Evolutionary conservation across 176 grass and related monocot species (phyloP), one percentile per base, ranked within the genome.

Genomic region (Carex cristatella): DNA sequence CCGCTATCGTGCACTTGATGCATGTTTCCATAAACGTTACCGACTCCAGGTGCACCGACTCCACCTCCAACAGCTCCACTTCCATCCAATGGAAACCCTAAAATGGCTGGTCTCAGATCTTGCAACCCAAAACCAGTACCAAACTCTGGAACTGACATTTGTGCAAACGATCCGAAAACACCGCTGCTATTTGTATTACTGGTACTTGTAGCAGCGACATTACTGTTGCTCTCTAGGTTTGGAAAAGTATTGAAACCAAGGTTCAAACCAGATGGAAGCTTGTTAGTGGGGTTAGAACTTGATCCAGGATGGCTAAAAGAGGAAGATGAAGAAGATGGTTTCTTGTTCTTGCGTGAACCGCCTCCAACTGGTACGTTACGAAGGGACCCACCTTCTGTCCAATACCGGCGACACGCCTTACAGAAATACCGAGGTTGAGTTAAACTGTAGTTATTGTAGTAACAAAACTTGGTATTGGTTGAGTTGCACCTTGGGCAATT

Each of bases 401-500:
- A 83, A 12, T 83, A 83, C 65, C 81, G 62, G 3, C 81, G 81
- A n/a, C 81, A 83, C 1, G 81, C 61, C 19, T 83, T 83, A 10
- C 81, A 83, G 81, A 83, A 83, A 69, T 57, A 83, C 63, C 81
- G 59, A 32, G 81, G 81, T 35, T 83, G 81, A 15, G 81, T 83
- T 65, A 69, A 38, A 68, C 81, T 83, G 81, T 83, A 83, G 7
- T 83, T 83, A 31, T 83, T 83, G 63, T 83, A 83, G 38, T 83
- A 83, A 69, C 81, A 83, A 51, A 83, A 83, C 44, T 83, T 83
- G 42, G 81, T 83, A 44, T 83, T 83, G 12, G 63, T 83, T 18
- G 81, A 83, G 44, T 83, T 83, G 81, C 81, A 83, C 63, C 81
- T 83, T 53, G 81, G 81, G 62, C 81, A 83, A 54, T 83, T 83